These are phyloP conservation scores for Ampelomyces quisqualis DNA, from an alignment of 2,329 filamentous ascomycete species.

Conservation along the genomic window DNA sequence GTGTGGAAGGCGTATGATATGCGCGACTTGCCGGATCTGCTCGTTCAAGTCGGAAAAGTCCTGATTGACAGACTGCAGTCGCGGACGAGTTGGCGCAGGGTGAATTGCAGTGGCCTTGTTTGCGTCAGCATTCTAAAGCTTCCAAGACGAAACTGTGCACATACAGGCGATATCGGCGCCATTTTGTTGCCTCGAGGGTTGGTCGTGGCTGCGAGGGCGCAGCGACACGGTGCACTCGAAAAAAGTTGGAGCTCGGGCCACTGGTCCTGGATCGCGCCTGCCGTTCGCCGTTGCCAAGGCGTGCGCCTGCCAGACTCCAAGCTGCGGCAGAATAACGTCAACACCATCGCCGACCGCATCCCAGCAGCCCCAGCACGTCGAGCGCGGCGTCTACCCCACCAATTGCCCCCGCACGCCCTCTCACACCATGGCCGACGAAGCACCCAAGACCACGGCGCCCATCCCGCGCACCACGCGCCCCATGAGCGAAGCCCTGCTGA, in stretches of 20 bases:
- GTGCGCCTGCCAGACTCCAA: conserved; percentile 25
- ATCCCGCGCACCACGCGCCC: conserved; percentile 72
- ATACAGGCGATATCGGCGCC: conserved; percentile 24
- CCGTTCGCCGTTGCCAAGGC: background rate
- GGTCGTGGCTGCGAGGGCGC: conserved; percentile 7
- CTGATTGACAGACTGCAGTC: conserved; percentile 45
- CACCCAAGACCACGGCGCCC: conserved; percentile 56
- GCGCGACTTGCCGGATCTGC: conserved; percentile 44
- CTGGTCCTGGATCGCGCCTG: background rate
- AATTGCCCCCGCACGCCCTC: conserved; percentile 24
- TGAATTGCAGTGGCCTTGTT: conserved; percentile 12
- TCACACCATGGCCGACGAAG: conserved; percentile 59
- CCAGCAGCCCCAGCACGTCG: conserved; percentile 14
- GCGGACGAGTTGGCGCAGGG: conserved; percentile 37
- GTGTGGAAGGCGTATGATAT: conserved; percentile 44
- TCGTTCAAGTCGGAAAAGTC: conserved; percentile 40
- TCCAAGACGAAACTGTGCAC: background rate
- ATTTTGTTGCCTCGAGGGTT: conserved; percentile 17
- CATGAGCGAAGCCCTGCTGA: conserved; percentile 95
- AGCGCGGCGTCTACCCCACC: conserved; percentile 20
- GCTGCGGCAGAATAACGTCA: conserved; percentile 22
- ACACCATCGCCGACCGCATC: conserved; percentile 22
- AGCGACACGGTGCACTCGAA: conserved; percentile 5
- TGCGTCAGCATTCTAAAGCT: conserved; percentile 3
- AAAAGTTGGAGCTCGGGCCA: conserved; percentile 25